Evolutionary conservation across 2,329 filamentous ascomycete species (phyloP).

Genomic region (Monilinia aucupariae): DNA sequence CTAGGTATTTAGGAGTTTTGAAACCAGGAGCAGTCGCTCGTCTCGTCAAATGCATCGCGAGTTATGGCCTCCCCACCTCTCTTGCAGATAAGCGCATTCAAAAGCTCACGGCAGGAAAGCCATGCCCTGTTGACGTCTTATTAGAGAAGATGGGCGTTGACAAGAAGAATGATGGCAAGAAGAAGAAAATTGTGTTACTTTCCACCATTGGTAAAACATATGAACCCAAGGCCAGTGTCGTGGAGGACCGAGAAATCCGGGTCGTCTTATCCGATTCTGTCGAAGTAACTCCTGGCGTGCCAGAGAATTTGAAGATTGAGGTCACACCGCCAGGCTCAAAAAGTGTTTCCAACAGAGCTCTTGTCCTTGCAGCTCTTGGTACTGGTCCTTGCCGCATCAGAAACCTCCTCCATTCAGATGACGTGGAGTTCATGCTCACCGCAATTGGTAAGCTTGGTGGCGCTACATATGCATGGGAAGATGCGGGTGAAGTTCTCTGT

Average conservation of each 20-base stretch:
- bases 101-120: constrained; percentile 77
- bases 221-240: constrained; percentile 81
- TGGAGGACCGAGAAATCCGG: constrained; percentile 79
- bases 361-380: constrained; percentile 88
- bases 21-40: constrained; percentile 83
- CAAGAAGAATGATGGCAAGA: constrained; percentile 94
- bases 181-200: constrained; percentile 93
- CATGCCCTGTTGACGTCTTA: constrained; percentile 78
- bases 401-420: constrained; percentile 92
- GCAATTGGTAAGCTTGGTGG: constrained; percentile 81
- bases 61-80: constrained; percentile 83
- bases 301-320: constrained; percentile 58
- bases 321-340: constrained; percentile 93
- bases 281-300: constrained; percentile 66
- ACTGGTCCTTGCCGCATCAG: constrained; percentile 80
- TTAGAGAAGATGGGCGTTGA: constrained; percentile 94
- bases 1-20: constrained; percentile 80
- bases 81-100: constrained; percentile 77
- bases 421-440: constrained; percentile 94
- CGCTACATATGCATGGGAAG: constrained; percentile 88
- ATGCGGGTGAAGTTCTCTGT: constrained; percentile 84
- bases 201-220: constrained; percentile 84
- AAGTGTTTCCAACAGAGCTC: constrained; percentile 91
- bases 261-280: constrained; percentile 77
- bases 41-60: constrained; percentile 87